Conservation (phyloP, 371 early-diverging fungal genomes). For the Lichtheimia ramosa region DNA sequence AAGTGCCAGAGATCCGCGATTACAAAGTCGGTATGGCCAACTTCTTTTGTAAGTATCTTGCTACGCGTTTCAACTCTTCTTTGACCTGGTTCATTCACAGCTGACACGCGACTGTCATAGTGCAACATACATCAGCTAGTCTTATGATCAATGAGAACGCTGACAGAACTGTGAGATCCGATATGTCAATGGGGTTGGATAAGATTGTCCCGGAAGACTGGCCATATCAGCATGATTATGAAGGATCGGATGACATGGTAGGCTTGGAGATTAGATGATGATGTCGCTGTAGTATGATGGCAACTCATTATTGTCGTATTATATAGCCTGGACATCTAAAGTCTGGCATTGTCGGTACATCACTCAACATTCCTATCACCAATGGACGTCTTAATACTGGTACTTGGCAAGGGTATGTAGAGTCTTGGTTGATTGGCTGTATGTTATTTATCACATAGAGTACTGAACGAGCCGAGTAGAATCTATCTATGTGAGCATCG, state of each 20-base stretch:
- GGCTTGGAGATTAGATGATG: not conserved
- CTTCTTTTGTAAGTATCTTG: slow-evolving; percentile 66
- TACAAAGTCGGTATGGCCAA: slow-evolving; percentile 85
- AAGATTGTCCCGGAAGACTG: slow-evolving; percentile 77
- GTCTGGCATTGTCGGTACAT: slow-evolving; percentile 79
- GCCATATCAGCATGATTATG: slow-evolving; percentile 79
- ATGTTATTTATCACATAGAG: not conserved
- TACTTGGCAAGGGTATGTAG: slow-evolving; percentile 86
- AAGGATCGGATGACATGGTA: slow-evolving; percentile 64
- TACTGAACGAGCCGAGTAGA: no score
- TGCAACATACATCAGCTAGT: slow-evolving; percentile 91
- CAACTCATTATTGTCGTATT: no score
- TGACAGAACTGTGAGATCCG: slow-evolving; percentile 64
- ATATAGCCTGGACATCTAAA: slow-evolving; percentile 86
- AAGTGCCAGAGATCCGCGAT: slow-evolving; percentile 63
- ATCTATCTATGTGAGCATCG: slow-evolving; percentile 82
- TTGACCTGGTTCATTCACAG: no score
- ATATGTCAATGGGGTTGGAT: slow-evolving; percentile 52
- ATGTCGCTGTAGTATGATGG: not conserved
- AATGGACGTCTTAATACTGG: slow-evolving; percentile 79
- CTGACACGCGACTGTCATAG: slow-evolving; percentile 23
- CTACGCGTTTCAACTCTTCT: not conserved
- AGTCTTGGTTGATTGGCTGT: no score
- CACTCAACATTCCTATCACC: slow-evolving; percentile 84
- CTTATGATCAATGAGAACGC: slow-evolving; percentile 87